phyloP scores from a whole-genome alignment of 148 eudicot genomes.

The Pouteria glomerata region DNA sequence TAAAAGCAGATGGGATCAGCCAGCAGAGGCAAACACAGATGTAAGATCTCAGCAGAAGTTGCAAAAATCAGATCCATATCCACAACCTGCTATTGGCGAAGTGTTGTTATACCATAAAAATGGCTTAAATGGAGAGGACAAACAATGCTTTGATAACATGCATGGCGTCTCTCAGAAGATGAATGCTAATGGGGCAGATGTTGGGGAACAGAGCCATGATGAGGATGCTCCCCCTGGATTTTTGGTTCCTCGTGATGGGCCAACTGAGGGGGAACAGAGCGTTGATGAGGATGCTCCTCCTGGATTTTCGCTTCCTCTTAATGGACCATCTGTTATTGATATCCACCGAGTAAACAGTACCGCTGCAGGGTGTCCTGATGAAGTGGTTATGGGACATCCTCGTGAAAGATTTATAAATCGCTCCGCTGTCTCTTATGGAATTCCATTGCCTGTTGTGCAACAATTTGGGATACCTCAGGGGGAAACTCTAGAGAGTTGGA shows the following conservation, averaged over 20 bases:
- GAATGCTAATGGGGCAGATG: slow-evolving; percentile 11
- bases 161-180: slow-evolving; percentile 5
- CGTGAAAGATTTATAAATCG: slow-evolving; percentile 51
- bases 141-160: not conserved
- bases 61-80: not conserved
- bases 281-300: slow-evolving; percentile 27
- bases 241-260: slow-evolving; percentile 24
- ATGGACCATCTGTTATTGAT: slow-evolving; percentile 13
- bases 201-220: slow-evolving; percentile 13
- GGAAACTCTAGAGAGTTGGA: slow-evolving; percentile 44
- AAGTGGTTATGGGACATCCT: slow-evolving; percentile 34
- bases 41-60: slow-evolving; percentile 16
- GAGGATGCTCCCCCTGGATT: slow-evolving; percentile 44
- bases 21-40: slow-evolving; percentile 20
- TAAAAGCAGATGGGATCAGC: slow-evolving; percentile 92
- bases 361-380: slow-evolving; percentile 19
- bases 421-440: slow-evolving; percentile 58
- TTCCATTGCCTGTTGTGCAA: slow-evolving; percentile 50
- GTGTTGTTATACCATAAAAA: not conserved
- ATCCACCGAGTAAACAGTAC: not conserved
- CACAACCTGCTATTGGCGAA: not conserved
- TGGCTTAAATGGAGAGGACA: slow-evolving; percentile 10
- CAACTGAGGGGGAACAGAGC: slow-evolving; percentile 32
- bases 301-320: slow-evolving; percentile 31
- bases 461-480: slow-evolving; percentile 46